Percentiles rank a stretch among this genome's conserved stretches.
Conservation (phyloP, 768 basidiomycete species). For the Kwoniella europaea region DNA sequence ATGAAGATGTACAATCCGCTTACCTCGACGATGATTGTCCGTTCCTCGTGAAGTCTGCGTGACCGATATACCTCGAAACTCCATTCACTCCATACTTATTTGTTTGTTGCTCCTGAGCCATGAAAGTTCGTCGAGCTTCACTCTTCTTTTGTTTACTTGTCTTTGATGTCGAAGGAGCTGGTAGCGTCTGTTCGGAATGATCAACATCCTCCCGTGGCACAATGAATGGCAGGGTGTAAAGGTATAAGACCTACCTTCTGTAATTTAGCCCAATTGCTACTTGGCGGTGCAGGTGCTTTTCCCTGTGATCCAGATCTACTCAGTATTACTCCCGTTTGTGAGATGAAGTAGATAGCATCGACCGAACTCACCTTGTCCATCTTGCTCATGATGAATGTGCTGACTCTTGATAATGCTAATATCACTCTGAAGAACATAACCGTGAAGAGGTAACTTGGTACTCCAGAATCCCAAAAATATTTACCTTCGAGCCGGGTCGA, state of each 20-base stretch:
- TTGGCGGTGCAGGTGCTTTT: conserved; percentile 8
- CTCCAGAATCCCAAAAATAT: background rate
- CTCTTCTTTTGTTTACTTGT: conserved; percentile 10
- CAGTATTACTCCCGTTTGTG: background rate
- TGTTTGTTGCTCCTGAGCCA: background rate
- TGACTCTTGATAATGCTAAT: background rate
- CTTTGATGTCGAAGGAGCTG: background rate
- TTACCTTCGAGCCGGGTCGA: background rate
- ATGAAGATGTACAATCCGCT: background rate
- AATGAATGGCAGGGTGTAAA: background rate
- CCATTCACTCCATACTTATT: conserved; percentile 2
- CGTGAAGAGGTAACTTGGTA: background rate
- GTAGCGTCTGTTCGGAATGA: background rate
- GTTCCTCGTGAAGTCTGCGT: conserved; percentile 9
- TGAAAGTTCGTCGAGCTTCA: conserved; percentile 10
- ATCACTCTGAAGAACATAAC: background rate
- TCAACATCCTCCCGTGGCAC: background rate
- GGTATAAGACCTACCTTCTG: conserved; percentile 9
- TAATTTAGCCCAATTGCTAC: conserved; percentile 28
- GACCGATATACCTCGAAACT: background rate
- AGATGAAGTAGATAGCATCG: no score
- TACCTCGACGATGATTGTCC: conserved; percentile 7
- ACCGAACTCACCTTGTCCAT: conserved; percentile 3
- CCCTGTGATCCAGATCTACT: background rate
- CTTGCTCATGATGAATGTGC: conserved; percentile 19